A percentile compares a stretch with the other conserved stretches of the same genome.
Evolutionary conservation across 495 filamentous ascomycete species (phyloP).

Genomic region (Pyrenula massariospora): DNA sequence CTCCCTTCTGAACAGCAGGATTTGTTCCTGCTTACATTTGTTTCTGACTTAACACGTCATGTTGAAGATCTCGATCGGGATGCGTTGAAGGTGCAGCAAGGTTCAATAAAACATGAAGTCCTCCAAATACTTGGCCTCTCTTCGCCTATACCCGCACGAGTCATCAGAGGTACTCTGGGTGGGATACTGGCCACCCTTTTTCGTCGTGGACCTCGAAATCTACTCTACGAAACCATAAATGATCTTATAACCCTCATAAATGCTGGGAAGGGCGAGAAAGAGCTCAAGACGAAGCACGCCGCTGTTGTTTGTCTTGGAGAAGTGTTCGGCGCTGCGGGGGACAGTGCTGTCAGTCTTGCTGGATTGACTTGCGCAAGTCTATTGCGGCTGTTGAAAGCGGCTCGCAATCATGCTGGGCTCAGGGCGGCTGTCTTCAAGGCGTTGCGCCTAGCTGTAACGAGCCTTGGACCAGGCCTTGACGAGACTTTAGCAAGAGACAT

Average conservation of each 20-base stretch:
- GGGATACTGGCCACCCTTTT: conserved; percentile 76
- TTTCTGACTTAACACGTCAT: conserved; percentile 70
- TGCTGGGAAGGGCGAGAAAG: conserved; percentile 69
- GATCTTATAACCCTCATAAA: conserved; percentile 69
- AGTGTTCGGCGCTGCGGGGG: conserved; percentile 78
- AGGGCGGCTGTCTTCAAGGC: conserved; percentile 74
- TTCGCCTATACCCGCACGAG: conserved; percentile 73
- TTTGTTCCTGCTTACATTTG: conserved; percentile 82
- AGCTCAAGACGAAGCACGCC: conserved; percentile 67
- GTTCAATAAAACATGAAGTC: conserved; percentile 78
- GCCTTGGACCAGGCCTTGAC: conserved; percentile 66
- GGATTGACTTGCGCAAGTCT: conserved; percentile 57
- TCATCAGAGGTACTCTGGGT: conserved; percentile 80
- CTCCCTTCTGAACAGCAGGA: conserved; percentile 94
- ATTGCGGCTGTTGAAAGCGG: conserved; percentile 68
- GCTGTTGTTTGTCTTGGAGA: conserved; percentile 83
- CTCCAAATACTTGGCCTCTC: conserved; percentile 83
- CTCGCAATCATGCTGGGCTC: conserved; percentile 69
- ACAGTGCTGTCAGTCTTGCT: conserved; percentile 82
- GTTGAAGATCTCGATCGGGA: conserved; percentile 62
- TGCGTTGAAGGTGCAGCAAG: conserved; percentile 75
- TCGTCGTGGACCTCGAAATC: conserved; percentile 75
- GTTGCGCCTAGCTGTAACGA: conserved; percentile 61
- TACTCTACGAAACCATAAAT: conserved; percentile 88
- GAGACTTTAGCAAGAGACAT: conserved; percentile 77